Evolutionary conservation across 768 basidiomycete species (phyloP).

Genomic region (Suillus subluteus): DNA sequence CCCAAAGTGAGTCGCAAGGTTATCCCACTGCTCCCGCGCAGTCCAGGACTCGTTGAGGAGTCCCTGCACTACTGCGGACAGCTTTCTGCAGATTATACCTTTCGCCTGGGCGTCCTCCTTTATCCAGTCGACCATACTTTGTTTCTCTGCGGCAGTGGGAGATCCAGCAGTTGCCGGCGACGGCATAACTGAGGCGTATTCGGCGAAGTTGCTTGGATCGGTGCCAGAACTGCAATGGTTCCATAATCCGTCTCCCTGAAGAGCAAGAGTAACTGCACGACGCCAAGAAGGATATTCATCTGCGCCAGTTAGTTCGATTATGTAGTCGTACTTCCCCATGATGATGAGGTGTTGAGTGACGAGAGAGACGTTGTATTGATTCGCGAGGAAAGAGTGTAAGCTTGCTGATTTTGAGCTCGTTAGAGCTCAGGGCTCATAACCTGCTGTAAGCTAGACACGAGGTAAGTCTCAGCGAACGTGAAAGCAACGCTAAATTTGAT

Average conservation of each 20-base stretch:
- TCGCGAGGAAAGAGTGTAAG: too few species aligned
- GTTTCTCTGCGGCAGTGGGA: not conserved
- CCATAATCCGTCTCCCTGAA: not conserved
- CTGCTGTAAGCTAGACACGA: too few species aligned
- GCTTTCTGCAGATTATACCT: not conserved
- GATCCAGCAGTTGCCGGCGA: not conserved
- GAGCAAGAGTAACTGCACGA: not conserved
- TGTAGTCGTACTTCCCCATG: slow-evolving; percentile 17
- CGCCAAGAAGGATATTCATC: slow-evolving; percentile 1
- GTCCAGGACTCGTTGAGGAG: not conserved
- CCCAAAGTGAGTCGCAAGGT: not conserved
- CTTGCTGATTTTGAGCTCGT: too few species aligned
- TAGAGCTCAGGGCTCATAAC: too few species aligned
- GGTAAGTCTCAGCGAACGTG: too few species aligned
- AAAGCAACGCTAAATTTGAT: too few species aligned
- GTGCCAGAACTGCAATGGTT: not conserved
- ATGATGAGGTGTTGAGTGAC: too few species aligned
- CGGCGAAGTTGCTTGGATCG: not conserved
- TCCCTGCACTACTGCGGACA: accelerated
- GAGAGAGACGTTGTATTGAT: too few species aligned
- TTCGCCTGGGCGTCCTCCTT: slow-evolving; percentile 10
- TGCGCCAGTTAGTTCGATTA: slow-evolving; percentile 3
- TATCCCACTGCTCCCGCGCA: not conserved
- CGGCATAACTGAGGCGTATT: not conserved
- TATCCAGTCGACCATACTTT: not conserved